A percentile compares a stretch with the other conserved stretches of the same genome.
Conservation (phyloP, 169 alveolate genomes). For the Plasmodium yoelii region DNA sequence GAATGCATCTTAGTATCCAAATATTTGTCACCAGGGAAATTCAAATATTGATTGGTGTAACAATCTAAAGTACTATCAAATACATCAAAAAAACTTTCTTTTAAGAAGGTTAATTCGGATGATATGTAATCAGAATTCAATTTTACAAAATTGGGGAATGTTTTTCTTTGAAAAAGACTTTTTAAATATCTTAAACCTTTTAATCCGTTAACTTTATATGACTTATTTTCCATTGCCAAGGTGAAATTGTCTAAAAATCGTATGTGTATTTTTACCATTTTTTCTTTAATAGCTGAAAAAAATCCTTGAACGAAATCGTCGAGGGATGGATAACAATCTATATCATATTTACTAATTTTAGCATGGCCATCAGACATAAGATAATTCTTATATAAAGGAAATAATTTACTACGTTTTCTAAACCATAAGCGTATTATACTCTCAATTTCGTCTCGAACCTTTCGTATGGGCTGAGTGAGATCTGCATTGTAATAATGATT, state of each 20-base stretch:
- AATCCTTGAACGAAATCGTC: conserved; percentile 42
- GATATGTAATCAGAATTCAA: conserved; percentile 24
- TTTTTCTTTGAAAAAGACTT: conserved; percentile 47
- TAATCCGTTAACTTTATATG: conserved; percentile 19
- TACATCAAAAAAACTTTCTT: conserved; percentile 24
- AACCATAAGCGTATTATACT: conserved; percentile 21
- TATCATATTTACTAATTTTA: conserved; percentile 13
- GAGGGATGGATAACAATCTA: conserved; percentile 20
- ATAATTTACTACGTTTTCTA: conserved; percentile 48
- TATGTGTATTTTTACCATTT: conserved; percentile 30
- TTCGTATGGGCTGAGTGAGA: conserved; percentile 16
- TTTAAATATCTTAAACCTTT: conserved; percentile 60
- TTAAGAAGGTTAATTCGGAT: conserved; percentile 42
- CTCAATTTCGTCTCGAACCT: conserved; percentile 5
- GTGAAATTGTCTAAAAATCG: conserved; percentile 35
- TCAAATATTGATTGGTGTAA: conserved; percentile 11
- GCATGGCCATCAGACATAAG: neutral
- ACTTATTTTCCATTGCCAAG: conserved; percentile 12
- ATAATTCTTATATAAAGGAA: conserved; percentile 1
- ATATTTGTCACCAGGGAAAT: conserved; percentile 26
- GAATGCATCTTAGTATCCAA: neutral
- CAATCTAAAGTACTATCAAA: conserved; percentile 43
- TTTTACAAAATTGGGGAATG: conserved; percentile 46
- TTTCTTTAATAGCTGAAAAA: conserved; percentile 58
- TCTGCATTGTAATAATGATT: conserved; percentile 59